phyloP scores from a whole-genome alignment of 345 rosid species.

The Dovyalis caffra region DNA sequence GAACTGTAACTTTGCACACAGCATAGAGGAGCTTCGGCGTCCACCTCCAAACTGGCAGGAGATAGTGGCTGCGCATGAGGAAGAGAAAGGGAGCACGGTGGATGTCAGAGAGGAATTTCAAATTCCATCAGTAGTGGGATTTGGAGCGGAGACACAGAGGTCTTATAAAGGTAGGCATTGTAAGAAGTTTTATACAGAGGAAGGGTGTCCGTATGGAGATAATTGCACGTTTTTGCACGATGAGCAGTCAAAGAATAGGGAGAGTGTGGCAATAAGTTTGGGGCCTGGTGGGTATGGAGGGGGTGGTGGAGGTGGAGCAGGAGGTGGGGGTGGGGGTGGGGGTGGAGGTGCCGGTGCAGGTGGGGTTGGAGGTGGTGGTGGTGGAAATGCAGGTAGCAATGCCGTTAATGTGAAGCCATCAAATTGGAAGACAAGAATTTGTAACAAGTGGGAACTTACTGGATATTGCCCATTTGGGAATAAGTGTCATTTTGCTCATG shows the following conservation, averaged over 20 bases:
- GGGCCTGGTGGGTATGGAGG: slow-evolving; percentile 88
- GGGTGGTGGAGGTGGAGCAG: slow-evolving; percentile 29
- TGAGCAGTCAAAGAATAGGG: slow-evolving; percentile 89
- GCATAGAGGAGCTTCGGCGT: slow-evolving; percentile 81
- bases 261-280: slow-evolving; percentile 91
- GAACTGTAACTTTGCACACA: slow-evolving; percentile 85
- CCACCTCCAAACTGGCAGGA: slow-evolving; percentile 82
- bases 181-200: slow-evolving; percentile 92
- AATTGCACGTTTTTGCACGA: slow-evolving; percentile 86
- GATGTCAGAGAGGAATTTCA: slow-evolving; percentile 77
- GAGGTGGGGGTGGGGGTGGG: neutral
- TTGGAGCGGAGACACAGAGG: slow-evolving; percentile 55
- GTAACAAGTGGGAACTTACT: slow-evolving; percentile 96
- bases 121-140: slow-evolving; percentile 62
- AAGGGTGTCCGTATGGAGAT: slow-evolving; percentile 97
- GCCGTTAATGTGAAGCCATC: slow-evolving; percentile 66
- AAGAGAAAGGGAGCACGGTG: slow-evolving; percentile 35
- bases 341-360: neutral
- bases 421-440: slow-evolving; percentile 96
- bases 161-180: slow-evolving; percentile 88
- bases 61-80: slow-evolving; percentile 66
- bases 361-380: slow-evolving; percentile 33
- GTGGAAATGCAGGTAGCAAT: slow-evolving; percentile 32
- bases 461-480: slow-evolving; percentile 95
- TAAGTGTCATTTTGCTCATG: slow-evolving; percentile 97